Conservation (phyloP, 2,329 filamentous ascomycete genomes). For the Fusarium piperis region DNA sequence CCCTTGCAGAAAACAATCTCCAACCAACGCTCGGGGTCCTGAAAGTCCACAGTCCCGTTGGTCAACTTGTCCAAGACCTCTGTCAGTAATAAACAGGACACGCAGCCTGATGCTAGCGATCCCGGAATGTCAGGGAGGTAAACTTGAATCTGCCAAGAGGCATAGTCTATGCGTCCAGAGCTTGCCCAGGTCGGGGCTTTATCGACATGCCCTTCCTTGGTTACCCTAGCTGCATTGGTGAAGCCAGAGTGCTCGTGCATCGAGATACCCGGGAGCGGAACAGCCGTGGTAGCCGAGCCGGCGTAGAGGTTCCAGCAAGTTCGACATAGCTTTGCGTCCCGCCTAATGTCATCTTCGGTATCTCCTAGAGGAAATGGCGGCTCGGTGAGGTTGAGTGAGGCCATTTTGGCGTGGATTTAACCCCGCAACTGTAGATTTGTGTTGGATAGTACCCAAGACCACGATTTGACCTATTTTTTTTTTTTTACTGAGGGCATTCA, state of each 20-base stretch:
- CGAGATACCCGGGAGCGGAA: conserved; percentile 19
- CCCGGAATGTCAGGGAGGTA: conserved; percentile 16
- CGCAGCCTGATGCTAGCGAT: conserved; percentile 7
- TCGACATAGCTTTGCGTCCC: conserved; percentile 16
- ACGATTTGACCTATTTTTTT: too few species aligned
- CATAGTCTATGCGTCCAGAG: conserved; percentile 17
- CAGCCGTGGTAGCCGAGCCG: conserved; percentile 15
- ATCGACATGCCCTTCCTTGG: background rate
- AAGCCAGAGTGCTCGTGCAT: conserved; percentile 29
- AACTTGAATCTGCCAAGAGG: conserved; percentile 22
- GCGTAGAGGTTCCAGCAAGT: conserved; percentile 34
- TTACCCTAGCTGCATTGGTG: conserved; percentile 14
- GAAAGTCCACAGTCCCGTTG: background rate
- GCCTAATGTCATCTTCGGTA: conserved; percentile 21
- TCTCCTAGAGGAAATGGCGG: conserved; percentile 20
- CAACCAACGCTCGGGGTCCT: conserved; percentile 17
- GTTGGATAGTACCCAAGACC: background rate
- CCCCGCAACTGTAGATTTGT: conserved; percentile 13
- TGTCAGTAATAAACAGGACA: conserved; percentile 21
- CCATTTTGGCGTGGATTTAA: conserved; percentile 10
- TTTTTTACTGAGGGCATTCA: background rate
- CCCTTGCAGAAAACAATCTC: conserved; percentile 30
- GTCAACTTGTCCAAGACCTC: conserved; percentile 18
- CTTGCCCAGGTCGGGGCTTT: conserved; percentile 22
- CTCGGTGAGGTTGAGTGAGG: conserved; percentile 14